Percentiles rank a stretch among this genome's conserved stretches.
Conservation (phyloP, 495 filamentous ascomycete species). For the Xylaria sp. region DNA sequence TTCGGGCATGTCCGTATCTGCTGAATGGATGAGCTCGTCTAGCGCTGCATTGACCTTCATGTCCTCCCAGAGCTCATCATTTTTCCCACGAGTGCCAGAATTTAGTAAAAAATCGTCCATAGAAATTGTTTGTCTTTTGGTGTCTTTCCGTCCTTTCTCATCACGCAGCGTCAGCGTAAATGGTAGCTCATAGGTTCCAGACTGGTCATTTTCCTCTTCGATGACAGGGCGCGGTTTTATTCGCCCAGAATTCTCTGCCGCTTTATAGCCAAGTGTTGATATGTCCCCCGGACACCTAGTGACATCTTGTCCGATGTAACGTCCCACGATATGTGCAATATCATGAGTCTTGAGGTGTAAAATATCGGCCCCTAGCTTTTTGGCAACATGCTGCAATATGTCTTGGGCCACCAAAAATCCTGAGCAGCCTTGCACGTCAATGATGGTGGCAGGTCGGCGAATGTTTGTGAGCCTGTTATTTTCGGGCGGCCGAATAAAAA, state of each 20-base stretch:
- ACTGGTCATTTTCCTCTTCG: slow-evolving; percentile 28
- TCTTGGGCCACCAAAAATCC: slow-evolving; percentile 40
- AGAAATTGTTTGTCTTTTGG: slow-evolving; percentile 31
- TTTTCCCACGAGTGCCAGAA: slow-evolving; percentile 31
- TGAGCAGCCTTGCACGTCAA: slow-evolving; percentile 47
- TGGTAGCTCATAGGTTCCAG: slow-evolving; percentile 4
- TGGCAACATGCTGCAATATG: slow-evolving; percentile 58
- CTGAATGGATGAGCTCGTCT: slow-evolving; percentile 46
- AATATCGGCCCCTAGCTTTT: slow-evolving; percentile 71
- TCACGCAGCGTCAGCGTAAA: slow-evolving; percentile 26
- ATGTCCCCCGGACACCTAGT: slow-evolving; percentile 52
- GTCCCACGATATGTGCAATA: slow-evolving; percentile 77
- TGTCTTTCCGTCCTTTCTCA: slow-evolving; percentile 31
- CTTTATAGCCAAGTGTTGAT: slow-evolving; percentile 71
- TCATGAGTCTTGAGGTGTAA: slow-evolving; percentile 79
- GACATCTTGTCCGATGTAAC: slow-evolving; percentile 71
- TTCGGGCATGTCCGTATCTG: slow-evolving; percentile 36
- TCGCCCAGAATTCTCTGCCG: slow-evolving; percentile 51
- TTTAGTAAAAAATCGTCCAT: slow-evolving; percentile 38
- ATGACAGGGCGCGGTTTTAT: slow-evolving; percentile 25
- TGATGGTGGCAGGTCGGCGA: slow-evolving; percentile 45
- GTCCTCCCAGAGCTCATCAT: slow-evolving; percentile 52
- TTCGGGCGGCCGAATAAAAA: slow-evolving; percentile 38
- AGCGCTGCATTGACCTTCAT: slow-evolving; percentile 50
- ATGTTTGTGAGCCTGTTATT: slow-evolving; percentile 33